Percentiles rank a stretch among this genome's conserved stretches.
Conservation (phyloP, 2,329 filamentous ascomycete genomes). For the Dothiorella sarmentorum region DNA sequence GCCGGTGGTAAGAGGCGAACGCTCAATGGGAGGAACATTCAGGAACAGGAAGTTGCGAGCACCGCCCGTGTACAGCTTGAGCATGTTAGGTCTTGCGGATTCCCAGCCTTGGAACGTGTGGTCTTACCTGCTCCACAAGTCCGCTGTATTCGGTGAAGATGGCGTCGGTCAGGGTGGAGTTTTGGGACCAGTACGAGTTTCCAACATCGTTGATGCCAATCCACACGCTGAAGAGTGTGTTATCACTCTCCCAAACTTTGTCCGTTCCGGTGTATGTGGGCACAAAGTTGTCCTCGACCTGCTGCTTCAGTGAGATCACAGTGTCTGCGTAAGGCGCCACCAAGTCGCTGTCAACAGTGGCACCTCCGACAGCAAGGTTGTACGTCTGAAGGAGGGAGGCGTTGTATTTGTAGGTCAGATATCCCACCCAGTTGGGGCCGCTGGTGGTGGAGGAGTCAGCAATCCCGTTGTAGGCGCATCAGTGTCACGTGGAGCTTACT, state of each 20-base stretch:
- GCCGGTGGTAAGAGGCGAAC: slow-evolving; percentile 48
- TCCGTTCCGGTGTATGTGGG: slow-evolving; percentile 37
- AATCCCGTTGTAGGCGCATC: background rate
- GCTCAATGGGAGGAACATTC: slow-evolving; percentile 49
- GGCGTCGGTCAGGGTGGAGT: slow-evolving; percentile 28
- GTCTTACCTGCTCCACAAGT: slow-evolving; percentile 32
- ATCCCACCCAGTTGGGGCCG: slow-evolving; percentile 57
- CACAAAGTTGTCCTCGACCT: slow-evolving; percentile 47
- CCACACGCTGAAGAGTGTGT: slow-evolving; percentile 32
- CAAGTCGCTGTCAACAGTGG: slow-evolving; percentile 51
- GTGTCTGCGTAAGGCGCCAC: slow-evolving; percentile 50
- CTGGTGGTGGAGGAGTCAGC: slow-evolving; percentile 25
- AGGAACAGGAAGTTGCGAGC: slow-evolving; percentile 51
- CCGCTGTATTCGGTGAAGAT: slow-evolving; percentile 39
- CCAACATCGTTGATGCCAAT: slow-evolving; percentile 58
- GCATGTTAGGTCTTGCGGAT: background rate
- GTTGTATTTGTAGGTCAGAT: slow-evolving; percentile 45
- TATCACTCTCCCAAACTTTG: slow-evolving; percentile 22
- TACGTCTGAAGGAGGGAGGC: slow-evolving; percentile 47
- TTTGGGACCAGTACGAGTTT: slow-evolving; percentile 45
- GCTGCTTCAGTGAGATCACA: slow-evolving; percentile 51
- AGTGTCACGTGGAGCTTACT: slow-evolving; percentile 3
- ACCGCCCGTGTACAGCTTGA: slow-evolving; percentile 42
- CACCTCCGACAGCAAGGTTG: slow-evolving; percentile 55
- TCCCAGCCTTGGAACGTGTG: background rate